Conservation (phyloP, 139 green algal genomes). For the Tetraselmis striata region DNA sequence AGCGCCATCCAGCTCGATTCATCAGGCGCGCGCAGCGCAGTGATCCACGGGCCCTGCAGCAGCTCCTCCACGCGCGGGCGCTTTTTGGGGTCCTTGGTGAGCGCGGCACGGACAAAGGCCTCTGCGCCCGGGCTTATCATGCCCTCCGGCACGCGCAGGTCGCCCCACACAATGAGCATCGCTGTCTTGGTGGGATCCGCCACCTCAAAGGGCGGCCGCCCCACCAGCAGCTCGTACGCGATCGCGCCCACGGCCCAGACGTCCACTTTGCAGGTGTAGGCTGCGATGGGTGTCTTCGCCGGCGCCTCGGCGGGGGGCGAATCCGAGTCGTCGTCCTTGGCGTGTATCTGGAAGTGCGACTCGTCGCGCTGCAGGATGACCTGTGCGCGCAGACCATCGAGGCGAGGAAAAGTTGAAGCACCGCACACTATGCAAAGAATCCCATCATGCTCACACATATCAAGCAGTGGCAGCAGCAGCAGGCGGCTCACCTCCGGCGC, state of each 20-base stretch:
- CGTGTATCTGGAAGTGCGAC: neutral
- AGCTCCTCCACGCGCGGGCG: neutral
- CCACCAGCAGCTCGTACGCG: constrained; percentile 40
- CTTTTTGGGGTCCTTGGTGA: neutral
- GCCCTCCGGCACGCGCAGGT: neutral
- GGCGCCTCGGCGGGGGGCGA: neutral
- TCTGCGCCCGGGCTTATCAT: neutral
- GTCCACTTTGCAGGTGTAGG: constrained; percentile 38
- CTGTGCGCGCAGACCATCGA: too few species aligned
- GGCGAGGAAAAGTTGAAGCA: too few species aligned
- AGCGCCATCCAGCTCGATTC: too few species aligned
- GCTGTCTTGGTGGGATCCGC: constrained; percentile 16
- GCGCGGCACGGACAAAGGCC: neutral
- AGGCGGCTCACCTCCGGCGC: constrained; percentile 35
- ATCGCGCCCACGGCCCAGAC: constrained; percentile 38
- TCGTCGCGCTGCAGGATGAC: neutral
- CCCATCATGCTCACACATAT: too few species aligned
- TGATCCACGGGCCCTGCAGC: neutral
- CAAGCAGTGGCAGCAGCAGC: neutral
- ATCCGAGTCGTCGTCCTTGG: neutral
- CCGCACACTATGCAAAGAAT: too few species aligned
- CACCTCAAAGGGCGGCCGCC: constrained; percentile 37
- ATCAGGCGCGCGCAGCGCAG: neutral
- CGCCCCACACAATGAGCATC: neutral
- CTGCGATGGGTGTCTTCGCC: neutral